Evolutionary conservation across 129 eudicot species (phyloP), one percentile per base, ranked within the genome.

Genomic region (Artemisia argyi): DNA sequence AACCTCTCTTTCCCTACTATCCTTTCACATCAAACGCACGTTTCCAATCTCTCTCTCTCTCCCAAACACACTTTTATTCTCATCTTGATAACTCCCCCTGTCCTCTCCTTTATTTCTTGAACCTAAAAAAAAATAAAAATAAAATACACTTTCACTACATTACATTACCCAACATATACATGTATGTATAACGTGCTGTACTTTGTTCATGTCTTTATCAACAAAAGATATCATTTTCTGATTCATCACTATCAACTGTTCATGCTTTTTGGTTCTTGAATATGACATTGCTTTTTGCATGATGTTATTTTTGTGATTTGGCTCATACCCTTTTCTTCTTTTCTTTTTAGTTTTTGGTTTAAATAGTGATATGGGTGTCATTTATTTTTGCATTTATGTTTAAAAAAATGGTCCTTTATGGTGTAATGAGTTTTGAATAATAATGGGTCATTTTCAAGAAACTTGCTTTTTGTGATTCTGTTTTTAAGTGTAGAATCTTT

Each of bases 1-100:
- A 39, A 65, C 79, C 60, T 80, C 69, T 83, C 65, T 84, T 3
- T 30, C 35, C 6, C 35, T 30, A 30, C 46, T 7, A 80, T 3
- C 65, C 73, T 86, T 84, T 84, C 81, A 84, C 77, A 81, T 85
- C 75, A 87, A 78, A 76, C 79, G 77, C 83, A 65, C 83, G 74
- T 63, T 67, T 81, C 72, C 71, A 35, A 12, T 11, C 55, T 51
- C 73, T 72, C 81, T 64, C 84, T 66, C 65, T 28, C 80, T 53
- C 32, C 16, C 24, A 20, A 66, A 68, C 12, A 54, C 32, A 62
- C 28, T 53, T 53, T 72, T 78, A 51, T 74, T 61, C 77, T 74
- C 75, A 11, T 54, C 68, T 81, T 71, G 72, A 82, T 73, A 88
- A 76, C 88, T 63, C 65, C 88, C 73, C 84, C 62, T 74, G 85